Conservation (phyloP, 176 grass and related monocot genomes). For the Bothriochloa decipiens region DNA sequence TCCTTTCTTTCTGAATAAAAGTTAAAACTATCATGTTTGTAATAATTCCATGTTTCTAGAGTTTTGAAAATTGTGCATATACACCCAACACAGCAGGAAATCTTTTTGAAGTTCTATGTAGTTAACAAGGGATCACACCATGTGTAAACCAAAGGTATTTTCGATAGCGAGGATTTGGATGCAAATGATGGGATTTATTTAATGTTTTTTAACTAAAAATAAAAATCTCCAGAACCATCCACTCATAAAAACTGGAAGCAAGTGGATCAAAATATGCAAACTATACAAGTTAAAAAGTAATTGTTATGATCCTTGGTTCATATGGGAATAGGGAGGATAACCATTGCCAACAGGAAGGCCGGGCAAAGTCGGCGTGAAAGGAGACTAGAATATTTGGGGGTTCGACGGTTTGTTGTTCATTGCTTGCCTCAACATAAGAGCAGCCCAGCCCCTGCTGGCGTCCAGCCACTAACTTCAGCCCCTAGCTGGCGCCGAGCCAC, state of each 20-base stretch:
- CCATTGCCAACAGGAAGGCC: too few species aligned
- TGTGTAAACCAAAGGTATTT: background rate
- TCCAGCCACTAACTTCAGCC: too few species aligned
- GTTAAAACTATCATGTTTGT: background rate
- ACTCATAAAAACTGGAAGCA: background rate
- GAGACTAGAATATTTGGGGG: too few species aligned
- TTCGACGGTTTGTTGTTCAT: too few species aligned
- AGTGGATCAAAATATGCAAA: background rate
- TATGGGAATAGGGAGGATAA: too few species aligned
- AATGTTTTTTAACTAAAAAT: background rate
- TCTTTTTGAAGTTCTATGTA: background rate
- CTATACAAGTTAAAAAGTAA: background rate
- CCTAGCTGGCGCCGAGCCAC: too few species aligned
- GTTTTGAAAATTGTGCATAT: background rate
- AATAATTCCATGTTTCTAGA: background rate
- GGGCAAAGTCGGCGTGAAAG: too few species aligned
- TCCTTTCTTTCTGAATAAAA: background rate
- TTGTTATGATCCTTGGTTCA: too few species aligned
- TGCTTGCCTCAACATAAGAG: too few species aligned
- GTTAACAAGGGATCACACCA: background rate
- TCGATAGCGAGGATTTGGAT: background rate
- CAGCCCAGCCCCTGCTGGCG: too few species aligned
- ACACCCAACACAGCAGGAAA: background rate
- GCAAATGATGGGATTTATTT: background rate
- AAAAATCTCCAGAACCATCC: background rate